A percentile compares a stretch with the other conserved stretches of the same genome.
These are phyloP conservation scores for Fomitiporia mediterranea DNA, from an alignment of 1,284 basidiomycete species.

Conservation along the genomic window DNA sequence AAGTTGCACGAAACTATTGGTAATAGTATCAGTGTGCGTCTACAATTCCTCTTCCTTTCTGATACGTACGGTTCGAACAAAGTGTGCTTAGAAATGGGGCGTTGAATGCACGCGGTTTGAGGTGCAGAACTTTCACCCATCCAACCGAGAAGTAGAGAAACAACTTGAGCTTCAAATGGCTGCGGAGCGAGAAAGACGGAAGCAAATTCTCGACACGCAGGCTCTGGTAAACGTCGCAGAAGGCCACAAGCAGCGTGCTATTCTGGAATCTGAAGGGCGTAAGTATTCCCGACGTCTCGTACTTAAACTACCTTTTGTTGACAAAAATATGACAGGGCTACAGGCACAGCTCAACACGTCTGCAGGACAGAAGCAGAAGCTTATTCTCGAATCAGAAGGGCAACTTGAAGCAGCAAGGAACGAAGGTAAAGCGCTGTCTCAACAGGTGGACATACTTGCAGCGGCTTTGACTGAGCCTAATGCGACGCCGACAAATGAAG, in stretches of 20 bases:
- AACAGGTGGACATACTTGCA: conserved; percentile 42
- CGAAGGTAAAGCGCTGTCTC: conserved; percentile 44
- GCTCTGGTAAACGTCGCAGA: conserved; percentile 52
- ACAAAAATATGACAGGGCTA: conserved; percentile 37
- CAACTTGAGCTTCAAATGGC: conserved; percentile 56
- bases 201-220: conserved; percentile 52
- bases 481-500: conserved; percentile 27
- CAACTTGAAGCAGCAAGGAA: conserved; percentile 42
- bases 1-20: conserved; percentile 45
- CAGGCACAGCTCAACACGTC: conserved; percentile 27
- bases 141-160: conserved; percentile 46
- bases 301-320: conserved; percentile 31
- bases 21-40: conserved; percentile 37
- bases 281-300: conserved; percentile 17
- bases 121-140: conserved; percentile 48
- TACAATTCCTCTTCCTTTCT: background rate
- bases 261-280: conserved; percentile 45
- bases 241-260: conserved; percentile 48
- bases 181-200: conserved; percentile 48
- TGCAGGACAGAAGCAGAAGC: conserved; percentile 38
- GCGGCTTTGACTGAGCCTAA: conserved; percentile 32
- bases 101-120: conserved; percentile 52
- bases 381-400: conserved; percentile 25
- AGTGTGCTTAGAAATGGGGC: conserved; percentile 40
- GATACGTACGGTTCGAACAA: background rate